A percentile compares a stretch with the other conserved stretches of the same genome.
Evolutionary conservation across 2,329 filamentous ascomycete species (phyloP).

Genomic region (Chrysoporthe cubensis): DNA sequence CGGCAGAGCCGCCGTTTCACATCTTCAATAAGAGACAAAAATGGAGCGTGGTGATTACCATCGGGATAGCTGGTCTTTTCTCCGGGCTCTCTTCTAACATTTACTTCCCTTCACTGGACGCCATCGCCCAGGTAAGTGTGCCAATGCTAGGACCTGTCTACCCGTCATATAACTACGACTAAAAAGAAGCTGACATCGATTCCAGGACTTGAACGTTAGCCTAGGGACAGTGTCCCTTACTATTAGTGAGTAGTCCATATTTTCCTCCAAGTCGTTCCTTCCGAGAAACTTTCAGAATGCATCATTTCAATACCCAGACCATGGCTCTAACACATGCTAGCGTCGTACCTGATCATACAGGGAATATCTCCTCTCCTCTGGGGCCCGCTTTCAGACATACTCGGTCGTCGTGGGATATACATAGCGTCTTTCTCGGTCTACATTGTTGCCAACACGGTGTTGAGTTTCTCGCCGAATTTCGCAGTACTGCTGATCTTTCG

Average conservation of each 20-base stretch:
- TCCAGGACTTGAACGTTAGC: constrained; percentile 38
- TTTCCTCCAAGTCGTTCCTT: too few relatives aligned
- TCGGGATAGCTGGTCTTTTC: constrained; percentile 55
- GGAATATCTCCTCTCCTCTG: constrained; percentile 54
- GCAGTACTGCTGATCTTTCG: constrained; percentile 48
- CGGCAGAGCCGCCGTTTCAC: constrained; percentile 35
- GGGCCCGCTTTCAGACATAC: constrained; percentile 51
- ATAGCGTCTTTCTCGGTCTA: constrained; percentile 52
- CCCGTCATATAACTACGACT: background rate
- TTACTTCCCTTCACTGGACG: constrained; percentile 50
- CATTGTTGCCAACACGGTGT: constrained; percentile 49
- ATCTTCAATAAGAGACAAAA: constrained; percentile 45
- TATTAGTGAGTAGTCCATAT: constrained; percentile 34
- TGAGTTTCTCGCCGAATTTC: constrained; percentile 49
- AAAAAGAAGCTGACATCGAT: background rate
- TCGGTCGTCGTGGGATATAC: constrained; percentile 51
- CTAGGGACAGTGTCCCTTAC: constrained; percentile 42
- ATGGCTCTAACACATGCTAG: too few relatives aligned
- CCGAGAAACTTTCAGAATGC: too few relatives aligned
- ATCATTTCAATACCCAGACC: too few relatives aligned
- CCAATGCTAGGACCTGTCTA: background rate
- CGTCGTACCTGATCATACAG: constrained; percentile 54
- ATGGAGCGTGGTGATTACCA: constrained; percentile 51
- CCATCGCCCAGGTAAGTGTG: constrained; percentile 40
- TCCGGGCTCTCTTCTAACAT: constrained; percentile 57